Evolutionary conservation across 2,329 filamentous ascomycete genomes (phyloP).

Genomic region (Nakataea oryzae): DNA sequence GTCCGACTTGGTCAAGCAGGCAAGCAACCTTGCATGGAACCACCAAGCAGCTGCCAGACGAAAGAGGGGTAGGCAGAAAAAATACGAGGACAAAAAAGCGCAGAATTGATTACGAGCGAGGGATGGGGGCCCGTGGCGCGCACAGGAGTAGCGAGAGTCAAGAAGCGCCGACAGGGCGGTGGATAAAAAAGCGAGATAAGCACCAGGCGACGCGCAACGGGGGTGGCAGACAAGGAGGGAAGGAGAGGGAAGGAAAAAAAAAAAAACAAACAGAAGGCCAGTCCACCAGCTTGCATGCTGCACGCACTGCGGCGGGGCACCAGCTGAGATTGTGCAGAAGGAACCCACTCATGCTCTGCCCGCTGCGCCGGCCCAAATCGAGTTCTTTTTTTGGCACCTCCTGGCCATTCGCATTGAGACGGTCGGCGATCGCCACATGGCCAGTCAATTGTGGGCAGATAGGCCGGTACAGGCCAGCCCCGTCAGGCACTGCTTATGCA

Average conservation of each 20-base stretch:
- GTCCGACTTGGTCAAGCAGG: neutral
- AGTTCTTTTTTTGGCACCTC: neutral
- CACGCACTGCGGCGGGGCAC: neutral
- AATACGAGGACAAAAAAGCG: neutral
- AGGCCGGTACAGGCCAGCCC: neutral
- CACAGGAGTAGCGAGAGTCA: neutral
- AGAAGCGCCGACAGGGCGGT: neutral
- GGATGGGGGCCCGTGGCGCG: too few relatives aligned
- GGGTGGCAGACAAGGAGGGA: neutral
- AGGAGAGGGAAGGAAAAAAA: neutral
- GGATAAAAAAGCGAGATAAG: neutral
- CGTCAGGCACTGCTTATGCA: neutral
- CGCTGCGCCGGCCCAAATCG: neutral
- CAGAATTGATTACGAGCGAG: neutral
- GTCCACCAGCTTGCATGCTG: neutral
- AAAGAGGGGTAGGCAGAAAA: neutral
- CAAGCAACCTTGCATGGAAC: neutral
- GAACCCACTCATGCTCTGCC: neutral
- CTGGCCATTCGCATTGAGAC: neutral
- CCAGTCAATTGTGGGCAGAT: neutral
- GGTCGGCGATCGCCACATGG: neutral
- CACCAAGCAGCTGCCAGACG: neutral
- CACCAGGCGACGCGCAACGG: neutral
- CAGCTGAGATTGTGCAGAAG: too few relatives aligned
- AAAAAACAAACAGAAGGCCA: neutral